Evolutionary conservation across 208 protist species (phyloP).

Genomic region (Crithidia expoeki): DNA sequence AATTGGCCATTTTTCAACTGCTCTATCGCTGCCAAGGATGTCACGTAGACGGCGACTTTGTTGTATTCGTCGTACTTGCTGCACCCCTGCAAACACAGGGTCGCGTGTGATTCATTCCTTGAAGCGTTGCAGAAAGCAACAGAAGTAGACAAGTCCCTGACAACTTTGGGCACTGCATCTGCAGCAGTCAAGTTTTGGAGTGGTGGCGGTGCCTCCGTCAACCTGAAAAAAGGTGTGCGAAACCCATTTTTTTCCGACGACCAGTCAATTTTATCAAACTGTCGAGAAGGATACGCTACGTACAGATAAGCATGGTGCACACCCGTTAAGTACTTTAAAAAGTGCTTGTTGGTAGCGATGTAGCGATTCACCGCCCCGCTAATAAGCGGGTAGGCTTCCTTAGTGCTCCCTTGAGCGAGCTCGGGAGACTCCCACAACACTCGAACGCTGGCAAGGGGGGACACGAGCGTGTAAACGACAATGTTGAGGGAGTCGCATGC

Average conservation of each 20-base stretch:
- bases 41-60: background rate
- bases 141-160: background rate
- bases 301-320: slow-evolving; percentile 5
- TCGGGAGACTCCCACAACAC: background rate
- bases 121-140: slow-evolving; percentile 9
- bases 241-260: too few relatives aligned
- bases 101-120: background rate
- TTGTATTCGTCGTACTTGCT: background rate
- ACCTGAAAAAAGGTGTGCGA: background rate
- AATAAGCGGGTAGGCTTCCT: background rate
- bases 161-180: background rate
- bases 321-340: slow-evolving; percentile 1
- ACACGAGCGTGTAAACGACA: slow-evolving; percentile 11
- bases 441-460: slow-evolving; percentile 18
- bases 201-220: background rate
- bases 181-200: background rate
- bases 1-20: background rate
- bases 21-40: background rate
- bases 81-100: slow-evolving; percentile 4
- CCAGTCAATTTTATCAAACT: too few relatives aligned
- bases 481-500: slow-evolving; percentile 13
- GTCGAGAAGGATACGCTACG: slow-evolving; percentile 2
- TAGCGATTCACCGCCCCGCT: slow-evolving; percentile 25
- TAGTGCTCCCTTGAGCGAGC: background rate
- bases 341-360: slow-evolving; percentile 12